phyloP scores from a whole-genome alignment of 2,329 filamentous ascomycete species.

The Diaporthe australafricana region DNA sequence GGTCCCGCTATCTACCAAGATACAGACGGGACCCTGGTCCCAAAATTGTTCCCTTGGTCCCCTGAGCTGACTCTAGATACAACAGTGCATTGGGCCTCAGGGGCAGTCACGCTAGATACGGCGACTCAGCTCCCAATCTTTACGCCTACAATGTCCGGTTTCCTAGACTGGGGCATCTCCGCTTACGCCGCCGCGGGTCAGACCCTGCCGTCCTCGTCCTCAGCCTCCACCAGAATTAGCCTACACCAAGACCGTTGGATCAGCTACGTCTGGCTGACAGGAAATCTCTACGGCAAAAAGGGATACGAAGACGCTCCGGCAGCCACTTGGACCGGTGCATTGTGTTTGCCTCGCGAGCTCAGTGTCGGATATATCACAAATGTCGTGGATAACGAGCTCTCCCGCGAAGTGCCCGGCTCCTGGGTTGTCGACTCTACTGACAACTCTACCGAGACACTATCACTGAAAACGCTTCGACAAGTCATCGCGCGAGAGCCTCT shows the following conservation, averaged over 20 bases:
- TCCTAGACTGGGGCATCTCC: constrained; percentile 53
- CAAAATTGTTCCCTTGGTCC: background rate
- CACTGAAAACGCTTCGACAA: constrained; percentile 52
- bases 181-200: constrained; percentile 58
- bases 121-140: constrained; percentile 47
- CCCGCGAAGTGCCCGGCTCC: constrained; percentile 49
- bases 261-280: constrained; percentile 55
- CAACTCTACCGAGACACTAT: constrained; percentile 46
- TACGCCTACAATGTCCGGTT: constrained; percentile 53
- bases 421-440: constrained; percentile 49
- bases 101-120: constrained; percentile 46
- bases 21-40: background rate
- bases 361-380: constrained; percentile 52
- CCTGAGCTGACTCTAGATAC: background rate
- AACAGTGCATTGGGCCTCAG: constrained; percentile 54
- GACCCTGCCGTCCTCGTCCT: constrained; percentile 50
- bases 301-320: constrained; percentile 49
- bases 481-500: constrained; percentile 52
- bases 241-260: constrained; percentile 53
- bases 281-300: constrained; percentile 53
- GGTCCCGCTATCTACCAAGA: background rate
- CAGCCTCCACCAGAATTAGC: constrained; percentile 50
- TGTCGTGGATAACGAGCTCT: constrained; percentile 54
- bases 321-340: constrained; percentile 57
- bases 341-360: constrained; percentile 56